Evolutionary conservation across 192 early-diverging fungal species (phyloP), one percentile per base, ranked within the genome.

Genomic region (Coemansia sp.): DNA sequence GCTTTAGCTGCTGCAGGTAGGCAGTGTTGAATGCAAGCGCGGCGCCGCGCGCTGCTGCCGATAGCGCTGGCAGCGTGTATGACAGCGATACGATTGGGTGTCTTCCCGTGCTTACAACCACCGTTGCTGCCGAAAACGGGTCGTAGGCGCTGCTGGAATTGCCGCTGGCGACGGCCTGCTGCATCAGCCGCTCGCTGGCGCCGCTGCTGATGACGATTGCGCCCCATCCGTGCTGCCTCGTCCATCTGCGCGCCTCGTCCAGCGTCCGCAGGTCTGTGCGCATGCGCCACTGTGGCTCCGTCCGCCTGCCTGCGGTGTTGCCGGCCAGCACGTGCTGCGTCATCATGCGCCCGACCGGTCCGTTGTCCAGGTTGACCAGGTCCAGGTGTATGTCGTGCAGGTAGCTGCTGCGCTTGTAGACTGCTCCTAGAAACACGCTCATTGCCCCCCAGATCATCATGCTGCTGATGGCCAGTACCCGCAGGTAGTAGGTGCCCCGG

Each of bases 141-240:
- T 50, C 34, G 23, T 65, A 32, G 30, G 8, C 8, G 30, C 3
- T 32, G 30, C 30, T n/a, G n/a, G n/a, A n/a, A n/a, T n/a, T n/a
- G 30, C 30, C 8, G 30, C 8, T 32, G 8, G 65, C 67, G 19
- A 11, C 22, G 2, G 39, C 16, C 45, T 35, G 4, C 45, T 35
- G 4, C 50, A 1, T 4, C 13, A 27, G 14, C 54, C 61, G 18
- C 39, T 58, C 39, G 5, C 45, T 64, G 1, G 58, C 59, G 8
- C 62, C 62, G n/a, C 24, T 45, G 13, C 69, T 61, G 29, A 75
- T 75, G 0, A 69, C 63, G 1, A 75, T n/a, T 2, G 63, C 72
- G 0, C 62, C 72, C 72, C 72, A 75, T n/a, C 62, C 72, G 24
- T 65, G 19, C 27, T 0, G 24, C 2, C 66, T 45, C 22, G 67